These are phyloP conservation scores for Phytophthora fragariaefolia DNA, from an alignment of 352 stramenopile genomes.

Conservation along the genomic window DNA sequence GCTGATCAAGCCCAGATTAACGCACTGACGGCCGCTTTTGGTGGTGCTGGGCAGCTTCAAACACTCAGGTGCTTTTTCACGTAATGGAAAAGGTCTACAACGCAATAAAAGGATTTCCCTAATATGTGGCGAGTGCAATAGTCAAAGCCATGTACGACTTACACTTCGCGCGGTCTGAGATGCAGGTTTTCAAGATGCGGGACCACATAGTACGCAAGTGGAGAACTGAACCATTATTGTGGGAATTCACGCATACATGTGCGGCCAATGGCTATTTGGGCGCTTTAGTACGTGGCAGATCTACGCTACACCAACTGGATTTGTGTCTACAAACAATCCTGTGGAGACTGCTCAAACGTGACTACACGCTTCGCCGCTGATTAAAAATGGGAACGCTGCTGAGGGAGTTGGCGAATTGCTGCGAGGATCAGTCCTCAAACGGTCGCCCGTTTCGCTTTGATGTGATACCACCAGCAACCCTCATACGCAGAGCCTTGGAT, in stretches of 20 bases:
- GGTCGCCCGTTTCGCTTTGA: not conserved
- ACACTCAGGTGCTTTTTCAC: constrained; percentile 22
- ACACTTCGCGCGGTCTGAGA: constrained; percentile 18
- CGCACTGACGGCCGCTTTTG: not conserved
- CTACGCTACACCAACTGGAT: constrained; percentile 14
- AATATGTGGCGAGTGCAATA: not conserved
- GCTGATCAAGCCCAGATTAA: constrained; percentile 4
- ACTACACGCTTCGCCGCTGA: constrained; percentile 15
- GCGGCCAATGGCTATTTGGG: constrained; percentile 11
- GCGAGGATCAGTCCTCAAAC: constrained; percentile 3
- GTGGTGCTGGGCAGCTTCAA: not conserved
- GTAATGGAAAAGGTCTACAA: constrained; percentile 20
- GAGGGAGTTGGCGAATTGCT: not conserved
- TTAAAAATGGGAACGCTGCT: constrained; percentile 16
- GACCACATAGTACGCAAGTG: not conserved
- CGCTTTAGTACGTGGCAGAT: constrained; percentile 20
- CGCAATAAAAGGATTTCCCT: not conserved
- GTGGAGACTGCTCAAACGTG: constrained; percentile 29
- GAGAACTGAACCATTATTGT: not conserved
- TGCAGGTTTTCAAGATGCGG: not conserved
- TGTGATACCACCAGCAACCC: not conserved
- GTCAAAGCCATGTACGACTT: constrained; percentile 25
- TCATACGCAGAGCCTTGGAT: constrained; percentile 2
- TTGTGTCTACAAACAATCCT: constrained; percentile 30
- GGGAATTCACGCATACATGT: constrained; percentile 17